Evolutionary conservation across 163 green algal species (phyloP), one percentile per base, ranked within the genome.

Genomic region (Chloroidium sp.): DNA sequence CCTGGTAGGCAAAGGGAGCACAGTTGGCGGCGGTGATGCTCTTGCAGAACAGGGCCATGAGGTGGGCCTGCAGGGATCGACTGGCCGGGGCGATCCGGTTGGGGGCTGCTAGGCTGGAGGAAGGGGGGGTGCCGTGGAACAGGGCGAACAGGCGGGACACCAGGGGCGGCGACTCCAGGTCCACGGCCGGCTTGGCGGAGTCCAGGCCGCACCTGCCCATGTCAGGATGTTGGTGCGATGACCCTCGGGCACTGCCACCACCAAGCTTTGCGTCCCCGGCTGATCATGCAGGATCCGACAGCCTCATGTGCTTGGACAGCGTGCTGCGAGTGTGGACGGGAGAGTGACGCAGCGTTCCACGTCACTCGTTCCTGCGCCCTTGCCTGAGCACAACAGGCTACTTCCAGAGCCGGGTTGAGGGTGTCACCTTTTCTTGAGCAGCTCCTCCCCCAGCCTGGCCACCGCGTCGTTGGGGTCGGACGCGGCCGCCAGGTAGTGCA

Each of bases 21-120:
- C 60, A 79, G 82, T 95, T 95, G 77, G 92, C 92, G 1, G 92
- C 92, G 14, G 85, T 78, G 4, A 94, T 79, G 84, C 88, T 95
- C 76, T 86, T 89, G 75, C 62, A 87, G 75, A 95, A 88, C 13
- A 92, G 67, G 1, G 57, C 76, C 74, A 97, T 88, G n/a, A 96
- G 84, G 61, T 88, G 85, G 61, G 81, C 69, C 6, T 86, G 85
- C 67, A 97, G 77, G 0, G 88, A 80, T 62, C 86, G 80, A 1
- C 81, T 82, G 1, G 91, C 92, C 6, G 92, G 85, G 3, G 74
- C 58, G 0, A 80, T 78, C 57, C 62, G 69, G 36, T 82, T 76
- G 62, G 79, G 75, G 59, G 76, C 3, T 0, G 77, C 76, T 74
- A 86, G 74, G 58, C 1, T 80, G 36, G 59, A 84, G 81, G 8